Evolutionary conservation across 2,329 filamentous ascomycete species (phyloP).

Genomic region (Ceratocystis papillata): DNA sequence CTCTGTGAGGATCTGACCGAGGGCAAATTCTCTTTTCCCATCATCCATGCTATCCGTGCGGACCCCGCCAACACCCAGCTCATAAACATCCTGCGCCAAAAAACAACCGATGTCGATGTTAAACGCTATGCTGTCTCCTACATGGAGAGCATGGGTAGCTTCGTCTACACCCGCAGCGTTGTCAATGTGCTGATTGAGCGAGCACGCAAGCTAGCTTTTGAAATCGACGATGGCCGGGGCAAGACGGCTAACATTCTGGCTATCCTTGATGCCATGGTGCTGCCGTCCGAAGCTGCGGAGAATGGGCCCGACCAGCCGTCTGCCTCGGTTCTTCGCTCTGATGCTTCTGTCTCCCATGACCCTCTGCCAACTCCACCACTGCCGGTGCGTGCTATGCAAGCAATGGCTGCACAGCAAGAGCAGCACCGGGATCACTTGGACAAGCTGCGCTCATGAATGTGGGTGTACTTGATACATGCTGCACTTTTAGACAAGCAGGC

Average conservation of each 20-base stretch:
- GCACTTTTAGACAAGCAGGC: background rate
- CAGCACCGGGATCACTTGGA: constrained; percentile 15
- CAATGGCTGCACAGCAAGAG: constrained; percentile 17
- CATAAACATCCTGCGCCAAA: constrained; percentile 86
- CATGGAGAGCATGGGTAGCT: constrained; percentile 83
- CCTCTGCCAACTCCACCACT: constrained; percentile 11
- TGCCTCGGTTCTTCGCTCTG: background rate
- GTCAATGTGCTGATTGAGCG: constrained; percentile 52
- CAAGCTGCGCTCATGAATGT: constrained; percentile 2
- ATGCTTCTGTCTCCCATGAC: background rate
- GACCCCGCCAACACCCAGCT: constrained; percentile 66
- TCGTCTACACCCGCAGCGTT: constrained; percentile 69
- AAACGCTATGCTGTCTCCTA: constrained; percentile 85
- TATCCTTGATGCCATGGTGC: constrained; percentile 57
- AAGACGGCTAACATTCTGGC: constrained; percentile 48
- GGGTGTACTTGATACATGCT: background rate
- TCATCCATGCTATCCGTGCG: constrained; percentile 83
- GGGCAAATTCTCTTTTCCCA: constrained; percentile 91
- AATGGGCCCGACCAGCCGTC: background rate
- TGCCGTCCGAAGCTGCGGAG: constrained; percentile 14
- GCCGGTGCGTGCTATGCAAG: constrained; percentile 15
- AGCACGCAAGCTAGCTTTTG: constrained; percentile 51
- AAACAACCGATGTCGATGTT: constrained; percentile 73
- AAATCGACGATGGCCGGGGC: constrained; percentile 51
- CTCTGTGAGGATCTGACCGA: constrained; percentile 92